Evolutionary conservation across 441 rosid genomes (phyloP), one percentile per base, ranked within the genome.

Genomic region (Croton laevigatus): DNA sequence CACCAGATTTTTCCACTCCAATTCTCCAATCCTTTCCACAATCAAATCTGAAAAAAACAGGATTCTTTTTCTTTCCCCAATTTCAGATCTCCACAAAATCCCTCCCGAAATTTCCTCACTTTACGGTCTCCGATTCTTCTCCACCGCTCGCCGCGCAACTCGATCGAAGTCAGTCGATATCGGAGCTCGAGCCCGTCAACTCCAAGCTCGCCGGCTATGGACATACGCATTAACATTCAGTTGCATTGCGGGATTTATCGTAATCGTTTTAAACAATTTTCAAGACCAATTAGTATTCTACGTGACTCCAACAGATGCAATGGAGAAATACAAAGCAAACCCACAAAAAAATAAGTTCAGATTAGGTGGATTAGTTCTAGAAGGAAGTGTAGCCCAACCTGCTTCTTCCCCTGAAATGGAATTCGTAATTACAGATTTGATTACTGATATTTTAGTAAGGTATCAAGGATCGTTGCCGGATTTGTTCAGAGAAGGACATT

Each of bases 401-500:
- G 85, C 83, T 4, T 74, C 94, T 9, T 86, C 94, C 14, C 79
- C 89, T 17, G 90, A 85, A 62, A 92, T 86, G 93, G 98, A 94
- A 59, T 94, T 94, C 61, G 94, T 94, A 16, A 79, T 94, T 14
- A 90, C 99, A 1, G 99, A 94, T 84, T 77, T 94, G 71, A 73
- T 90, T 3, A 90, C 97, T 0, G 98, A 92, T 78, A 87, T 94
- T 34, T 73, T 94, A 49, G 97, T 94, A 12, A 78, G 96, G 78
- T 94, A 86, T 19, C 71, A 87, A 48, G 98, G 98, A 0, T 87
- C 94, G 4, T 51, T 92, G 60, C 98, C 99, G 0, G 98, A 94
- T 74, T 78, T 94, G 78, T 94, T 94, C 63, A 80, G 98, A 71
- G 98, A 94, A 71, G 98, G 98, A 19, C 98, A 94, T 37, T 90